Evolutionary conservation across 2,329 filamentous ascomycete genomes (phyloP), one percentile per base, ranked within the genome.

Genomic region (Clonostachys rhizophaga): DNA sequence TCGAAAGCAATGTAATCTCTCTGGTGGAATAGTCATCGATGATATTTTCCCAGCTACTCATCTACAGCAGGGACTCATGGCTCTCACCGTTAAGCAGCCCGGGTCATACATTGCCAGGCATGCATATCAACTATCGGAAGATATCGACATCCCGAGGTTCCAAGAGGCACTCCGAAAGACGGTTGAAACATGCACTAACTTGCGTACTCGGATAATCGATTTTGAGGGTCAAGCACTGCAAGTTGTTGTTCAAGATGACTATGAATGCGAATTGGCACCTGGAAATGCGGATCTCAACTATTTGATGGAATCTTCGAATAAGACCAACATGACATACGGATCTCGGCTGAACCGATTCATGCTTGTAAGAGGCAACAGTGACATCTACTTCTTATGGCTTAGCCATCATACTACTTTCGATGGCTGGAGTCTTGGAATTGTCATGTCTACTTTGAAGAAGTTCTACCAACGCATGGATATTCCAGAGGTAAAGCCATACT

Each of bases 41-140:
- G 67, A 74, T 46, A 52, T 64, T 1, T 72, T 66, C 41, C 69
- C 69, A 7, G 70, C 66, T 53, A 67, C 67, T 4, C 58, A 64
- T 2, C 55, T 72, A 1, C 70, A 74, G 45, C 65, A 67, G 46
- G 68, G 66, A 3, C 56, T 74, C 2, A 53, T 74, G 20, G 62
- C 67, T 0, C 50, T 70, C 1, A 58, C 67, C 1, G 55, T 52
- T n/a, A 61, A 60, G 36, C 54, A 63, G 13, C 44, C 55, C 0
- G 67, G 66, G 3, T 61, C 64, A 2, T 74, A 74, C 40, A 57
- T 70, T 12, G 59, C 61, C 4, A 58, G 61, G 34, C 51, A 58
- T 17, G 58, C 55, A 3, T 49, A 62, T 12, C 49, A 53, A 13
- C 50, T 65, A 3, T 34, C 50, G 0, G 35, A 36, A 8, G 17